Percentiles rank a stretch among this genome's conserved stretches.
These are phyloP conservation scores for Plasmodium adleri DNA, from an alignment of 169 alveolate species.

Conservation along the genomic window DNA sequence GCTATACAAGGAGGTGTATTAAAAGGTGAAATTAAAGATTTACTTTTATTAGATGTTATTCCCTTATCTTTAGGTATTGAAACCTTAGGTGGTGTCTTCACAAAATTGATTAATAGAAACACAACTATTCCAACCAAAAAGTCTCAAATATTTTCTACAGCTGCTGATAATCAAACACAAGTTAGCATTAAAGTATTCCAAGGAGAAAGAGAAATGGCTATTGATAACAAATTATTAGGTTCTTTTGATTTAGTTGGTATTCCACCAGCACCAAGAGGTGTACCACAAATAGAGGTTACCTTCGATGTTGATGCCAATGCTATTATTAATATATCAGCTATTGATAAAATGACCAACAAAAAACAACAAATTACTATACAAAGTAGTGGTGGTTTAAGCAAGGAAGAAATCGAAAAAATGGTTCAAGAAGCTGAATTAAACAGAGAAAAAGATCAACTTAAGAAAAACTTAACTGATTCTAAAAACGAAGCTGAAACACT, in stretches of 20 bases:
- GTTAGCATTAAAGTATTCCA: conserved; percentile 98
- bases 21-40: conserved; percentile 97
- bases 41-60: conserved; percentile 96
- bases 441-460: conserved; percentile 95
- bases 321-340: conserved; percentile 97
- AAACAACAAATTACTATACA: conserved; percentile 96
- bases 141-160: conserved; percentile 97
- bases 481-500: conserved; percentile 96
- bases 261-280: conserved; percentile 99
- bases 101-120: conserved; percentile 96
- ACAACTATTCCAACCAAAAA: conserved; percentile 99
- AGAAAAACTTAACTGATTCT: conserved; percentile 93
- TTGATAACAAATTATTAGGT: conserved; percentile 97
- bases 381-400: conserved; percentile 97
- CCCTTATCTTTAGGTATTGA: conserved; percentile 97
- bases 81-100: conserved; percentile 98
- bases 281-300: conserved; percentile 96
- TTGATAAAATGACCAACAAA: conserved; percentile 97
- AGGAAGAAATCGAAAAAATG: conserved; percentile 94
- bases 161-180: conserved; percentile 98
- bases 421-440: conserved; percentile 97
- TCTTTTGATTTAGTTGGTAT: conserved; percentile 97
- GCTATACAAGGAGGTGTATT: conserved; percentile 98
- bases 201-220: conserved; percentile 99
- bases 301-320: conserved; percentile 99